A percentile compares a stretch with the other conserved stretches of the same genome.
These are phyloP conservation scores for Neofusicoccum sp. DNA, from an alignment of 2,329 filamentous ascomycete species.

Conservation along the genomic window DNA sequence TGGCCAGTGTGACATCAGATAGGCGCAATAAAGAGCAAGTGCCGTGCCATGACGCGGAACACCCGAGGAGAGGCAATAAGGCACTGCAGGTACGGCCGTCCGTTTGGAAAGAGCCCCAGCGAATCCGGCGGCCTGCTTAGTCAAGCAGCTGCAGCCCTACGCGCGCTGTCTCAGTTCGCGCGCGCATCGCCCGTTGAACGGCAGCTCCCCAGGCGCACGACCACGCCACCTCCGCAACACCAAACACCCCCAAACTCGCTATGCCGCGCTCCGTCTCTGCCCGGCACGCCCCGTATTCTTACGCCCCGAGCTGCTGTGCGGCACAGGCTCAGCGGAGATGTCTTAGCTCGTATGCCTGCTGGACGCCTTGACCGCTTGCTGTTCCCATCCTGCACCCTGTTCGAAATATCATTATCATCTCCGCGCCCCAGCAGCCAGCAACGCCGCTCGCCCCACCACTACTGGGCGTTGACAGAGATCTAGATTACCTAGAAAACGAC, in stretches of 20 bases:
- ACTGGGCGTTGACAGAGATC: background rate
- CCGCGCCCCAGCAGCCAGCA: conserved; percentile 1
- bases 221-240: background rate
- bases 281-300: too few species aligned
- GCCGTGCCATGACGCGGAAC: background rate
- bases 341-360: background rate
- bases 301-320: background rate
- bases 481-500: background rate
- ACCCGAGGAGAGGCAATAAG: background rate
- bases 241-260: background rate
- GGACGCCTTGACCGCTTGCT: conserved; percentile 4
- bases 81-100: background rate
- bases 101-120: background rate
- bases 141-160: conserved; percentile 11
- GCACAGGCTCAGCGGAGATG: background rate
- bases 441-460: background rate
- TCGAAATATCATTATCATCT: background rate
- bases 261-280: background rate
- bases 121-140: conserved; percentile 9
- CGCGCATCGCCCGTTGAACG: background rate
- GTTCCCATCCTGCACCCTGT: background rate
- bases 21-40: background rate
- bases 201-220: background rate
- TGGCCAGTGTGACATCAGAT: background rate
- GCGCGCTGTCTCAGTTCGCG: background rate